These are phyloP conservation scores for Gaeumannomyces sp. DNA, from an alignment of 2,329 filamentous ascomycete genomes.

Conservation along the genomic window DNA sequence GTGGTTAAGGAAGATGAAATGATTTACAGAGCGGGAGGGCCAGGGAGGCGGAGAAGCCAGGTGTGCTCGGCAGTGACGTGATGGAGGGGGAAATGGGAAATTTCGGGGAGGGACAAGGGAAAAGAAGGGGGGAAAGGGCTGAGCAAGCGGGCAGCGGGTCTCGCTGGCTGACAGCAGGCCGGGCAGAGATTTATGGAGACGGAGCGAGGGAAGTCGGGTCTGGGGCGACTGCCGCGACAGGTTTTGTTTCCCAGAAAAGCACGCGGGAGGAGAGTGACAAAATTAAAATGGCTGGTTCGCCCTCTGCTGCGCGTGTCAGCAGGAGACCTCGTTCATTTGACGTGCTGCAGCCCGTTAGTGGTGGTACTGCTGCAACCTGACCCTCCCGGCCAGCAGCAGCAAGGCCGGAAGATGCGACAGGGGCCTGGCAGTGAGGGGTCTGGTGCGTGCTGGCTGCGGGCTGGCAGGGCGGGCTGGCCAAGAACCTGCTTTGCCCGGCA, in stretches of 20 bases:
- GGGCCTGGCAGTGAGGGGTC: background rate
- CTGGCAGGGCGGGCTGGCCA: too few relatives aligned
- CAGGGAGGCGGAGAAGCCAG: background rate
- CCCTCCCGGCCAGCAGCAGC: background rate
- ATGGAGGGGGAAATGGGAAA: conserved; percentile 4
- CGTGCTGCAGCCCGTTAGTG: background rate
- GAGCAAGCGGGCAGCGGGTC: conserved; percentile 1
- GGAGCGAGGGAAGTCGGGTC: background rate
- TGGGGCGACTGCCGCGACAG: background rate
- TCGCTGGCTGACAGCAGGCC: background rate
- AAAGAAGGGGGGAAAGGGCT: background rate
- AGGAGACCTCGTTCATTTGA: background rate
- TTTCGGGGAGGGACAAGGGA: background rate
- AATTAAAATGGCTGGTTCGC: background rate
- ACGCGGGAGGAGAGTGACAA: background rate
- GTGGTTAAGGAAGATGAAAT: background rate
- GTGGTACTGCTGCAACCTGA: background rate
- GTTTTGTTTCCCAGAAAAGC: background rate
- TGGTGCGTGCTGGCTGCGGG: background rate
- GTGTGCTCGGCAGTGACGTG: conserved; percentile 7
- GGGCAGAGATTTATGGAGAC: conserved; percentile 2
- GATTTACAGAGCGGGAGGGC: background rate
- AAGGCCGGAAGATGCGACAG: background rate
- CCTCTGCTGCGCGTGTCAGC: background rate
- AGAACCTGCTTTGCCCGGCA: too few relatives aligned